A percentile compares a stretch with the other conserved stretches of the same genome.
These are phyloP conservation scores for Leishmania mexicana DNA, from an alignment of 208 protist genomes.

Conservation along the genomic window DNA sequence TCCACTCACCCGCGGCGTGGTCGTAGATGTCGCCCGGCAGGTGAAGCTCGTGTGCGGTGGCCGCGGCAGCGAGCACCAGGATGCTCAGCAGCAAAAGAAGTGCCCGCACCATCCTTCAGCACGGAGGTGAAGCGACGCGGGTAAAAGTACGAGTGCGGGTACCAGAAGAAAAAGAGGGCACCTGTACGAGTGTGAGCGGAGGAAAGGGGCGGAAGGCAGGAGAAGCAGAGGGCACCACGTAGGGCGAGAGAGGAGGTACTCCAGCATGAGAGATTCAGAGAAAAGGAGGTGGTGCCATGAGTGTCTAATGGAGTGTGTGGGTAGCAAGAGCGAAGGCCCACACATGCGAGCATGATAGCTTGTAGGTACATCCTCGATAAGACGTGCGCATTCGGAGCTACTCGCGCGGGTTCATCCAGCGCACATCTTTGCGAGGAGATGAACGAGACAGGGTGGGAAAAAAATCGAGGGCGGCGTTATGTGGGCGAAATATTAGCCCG, in stretches of 20 bases:
- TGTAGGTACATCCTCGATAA: background rate
- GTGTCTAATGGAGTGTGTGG: background rate
- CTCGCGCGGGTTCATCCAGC: background rate
- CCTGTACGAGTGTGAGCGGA: background rate
- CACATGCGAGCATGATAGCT: background rate
- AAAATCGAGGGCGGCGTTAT: background rate
- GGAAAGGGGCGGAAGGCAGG: background rate
- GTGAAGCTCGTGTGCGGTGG: conserved; percentile 29
- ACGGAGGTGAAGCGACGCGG: background rate
- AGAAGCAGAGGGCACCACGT: background rate
- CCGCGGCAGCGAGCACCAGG: conserved; percentile 6
- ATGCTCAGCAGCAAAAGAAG: conserved; percentile 10
- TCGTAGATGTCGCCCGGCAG: conserved; percentile 50
- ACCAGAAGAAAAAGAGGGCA: background rate
- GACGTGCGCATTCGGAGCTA: background rate
- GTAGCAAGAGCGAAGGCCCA: background rate
- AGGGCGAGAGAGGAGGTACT: background rate
- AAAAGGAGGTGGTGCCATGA: background rate
- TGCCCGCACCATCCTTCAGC: background rate
- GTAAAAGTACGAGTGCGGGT: background rate
- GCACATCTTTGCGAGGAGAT: background rate
- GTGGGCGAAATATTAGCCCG: background rate
- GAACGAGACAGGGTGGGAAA: background rate
- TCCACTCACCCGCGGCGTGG: conserved; percentile 62
- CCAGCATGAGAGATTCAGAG: background rate